Evolutionary conservation across 257 asterid species (phyloP).

Genomic region (Ilex aquifolium): DNA sequence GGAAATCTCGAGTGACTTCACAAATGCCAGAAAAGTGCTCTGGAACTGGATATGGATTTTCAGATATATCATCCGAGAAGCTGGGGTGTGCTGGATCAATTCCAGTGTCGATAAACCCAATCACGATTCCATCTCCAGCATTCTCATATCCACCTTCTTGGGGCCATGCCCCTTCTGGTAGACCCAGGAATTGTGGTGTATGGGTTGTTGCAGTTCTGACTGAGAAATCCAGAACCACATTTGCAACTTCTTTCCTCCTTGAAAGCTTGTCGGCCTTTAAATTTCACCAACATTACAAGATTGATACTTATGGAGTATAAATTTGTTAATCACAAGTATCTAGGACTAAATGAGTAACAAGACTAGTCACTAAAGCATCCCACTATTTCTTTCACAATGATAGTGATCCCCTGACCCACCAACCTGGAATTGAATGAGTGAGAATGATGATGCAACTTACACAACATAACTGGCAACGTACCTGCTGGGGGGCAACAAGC

Average conservation of each 20-base stretch:
- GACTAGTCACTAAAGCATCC: neutral
- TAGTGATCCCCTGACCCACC: neutral
- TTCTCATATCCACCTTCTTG: constrained; percentile 82
- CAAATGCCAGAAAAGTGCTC: constrained; percentile 83
- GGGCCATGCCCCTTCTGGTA: constrained; percentile 96
- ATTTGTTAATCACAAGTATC: neutral
- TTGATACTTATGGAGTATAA: too few species aligned
- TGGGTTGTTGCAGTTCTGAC: constrained; percentile 89
- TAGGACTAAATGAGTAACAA: neutral
- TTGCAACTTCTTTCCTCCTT: constrained; percentile 64
- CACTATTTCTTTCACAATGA: neutral
- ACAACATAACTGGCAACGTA: constrained; percentile 9
- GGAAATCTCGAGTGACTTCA: constrained; percentile 94
- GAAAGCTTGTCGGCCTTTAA: constrained; percentile 79
- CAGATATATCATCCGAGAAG: constrained; percentile 65
- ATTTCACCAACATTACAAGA: constrained; percentile 5
- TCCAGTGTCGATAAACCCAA: constrained; percentile 93
- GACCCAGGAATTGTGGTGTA: constrained; percentile 94
- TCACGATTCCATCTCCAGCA: constrained; percentile 95
- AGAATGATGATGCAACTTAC: constrained; percentile 1
- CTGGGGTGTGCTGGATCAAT: constrained; percentile 92
- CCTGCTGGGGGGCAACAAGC: constrained; percentile 87
- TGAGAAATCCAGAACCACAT: constrained; percentile 78
- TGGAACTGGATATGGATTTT: constrained; percentile 71
- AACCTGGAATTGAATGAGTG: too few species aligned